Percentiles rank a stretch among this genome's conserved stretches.
These are phyloP conservation scores for Acidiella bohemica DNA, from an alignment of 495 filamentous ascomycete species.

Conservation along the genomic window DNA sequence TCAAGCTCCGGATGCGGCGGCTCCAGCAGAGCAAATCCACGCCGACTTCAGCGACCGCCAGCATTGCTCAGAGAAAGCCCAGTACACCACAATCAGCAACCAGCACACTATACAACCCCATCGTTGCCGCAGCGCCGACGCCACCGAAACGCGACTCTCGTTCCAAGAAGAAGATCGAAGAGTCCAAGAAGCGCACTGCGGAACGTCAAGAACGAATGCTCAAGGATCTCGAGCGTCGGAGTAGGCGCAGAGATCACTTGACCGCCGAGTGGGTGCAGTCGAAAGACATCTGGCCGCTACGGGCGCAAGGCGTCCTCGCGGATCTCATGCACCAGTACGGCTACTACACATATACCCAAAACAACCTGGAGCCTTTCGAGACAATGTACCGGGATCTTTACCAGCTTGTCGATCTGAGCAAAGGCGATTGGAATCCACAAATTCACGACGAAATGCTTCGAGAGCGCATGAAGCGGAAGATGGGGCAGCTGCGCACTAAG, in stretches of 20 bases:
- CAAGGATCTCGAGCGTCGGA: conserved; percentile 12
- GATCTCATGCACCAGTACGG: conserved; percentile 18
- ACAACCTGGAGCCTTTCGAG: conserved; percentile 7
- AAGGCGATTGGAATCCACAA: conserved; percentile 15
- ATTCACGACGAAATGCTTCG: conserved; percentile 17
- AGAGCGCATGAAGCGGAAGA: conserved; percentile 21
- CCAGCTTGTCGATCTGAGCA: conserved; percentile 15
- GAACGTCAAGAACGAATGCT: conserved; percentile 18
- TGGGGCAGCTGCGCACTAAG: conserved; percentile 17
- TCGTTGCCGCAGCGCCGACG: background rate
- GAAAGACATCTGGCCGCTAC: conserved; percentile 20
- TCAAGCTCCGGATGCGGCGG: conserved; percentile 16
- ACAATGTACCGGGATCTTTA: conserved; percentile 17
- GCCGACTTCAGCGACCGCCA: background rate
- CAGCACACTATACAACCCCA: conserved; percentile 11
- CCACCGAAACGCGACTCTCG: conserved; percentile 14
- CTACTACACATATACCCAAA: conserved; percentile 11
- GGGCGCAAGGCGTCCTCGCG: conserved; percentile 15
- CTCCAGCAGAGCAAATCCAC: conserved; percentile 7
- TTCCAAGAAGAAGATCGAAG: conserved; percentile 20
- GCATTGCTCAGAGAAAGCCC: background rate
- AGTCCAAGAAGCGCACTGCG: conserved; percentile 14
- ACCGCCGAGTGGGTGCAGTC: conserved; percentile 20
- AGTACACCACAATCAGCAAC: background rate
- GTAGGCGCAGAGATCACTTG: conserved; percentile 16